Base-by-base conservation (phyloP, 768 basidiomycete genomes). In the Gloeostereum incarnatum region DNA sequence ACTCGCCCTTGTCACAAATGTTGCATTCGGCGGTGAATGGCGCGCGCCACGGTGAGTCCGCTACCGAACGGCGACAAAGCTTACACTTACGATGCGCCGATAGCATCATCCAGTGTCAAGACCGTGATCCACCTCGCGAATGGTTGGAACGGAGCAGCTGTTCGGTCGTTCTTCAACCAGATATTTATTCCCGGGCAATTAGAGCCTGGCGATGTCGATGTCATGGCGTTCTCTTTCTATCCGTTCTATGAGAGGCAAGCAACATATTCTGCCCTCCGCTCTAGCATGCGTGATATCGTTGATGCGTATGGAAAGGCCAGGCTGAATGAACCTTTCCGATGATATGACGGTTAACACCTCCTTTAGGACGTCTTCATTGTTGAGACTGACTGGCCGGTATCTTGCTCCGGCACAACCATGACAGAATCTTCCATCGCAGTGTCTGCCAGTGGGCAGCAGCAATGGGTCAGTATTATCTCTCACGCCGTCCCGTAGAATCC, bases 151-250 rank as follows among this genome's bases (percentile, higher is more conserved):
- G 59, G 52, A 27, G 40, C 54, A 17, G 58, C 56, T 2, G 60
- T 73, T 31, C 54, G 54, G 39, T 73, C 59, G 27, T 79, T 72
- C 53, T 81, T 63, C 52, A 56, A 59, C 23, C 57, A 63, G 14
- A 66, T 78, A 33, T 75, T 77, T 56, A 63, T 69, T 31, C 54
- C 63, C 0, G 77, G 77, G 5, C 59, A 73, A 46, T 55, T 80
- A 25, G 53, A 66, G 10, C 55, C 62, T 1, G 46, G 55, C 18
- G 73, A 78, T 41, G 57, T 78, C 32, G 78, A 79, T 47, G 58
- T 75, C 40, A 62, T 78, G 49, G 76, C 73, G 16, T 73, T 80
- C 52, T 78, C 75, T 8, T 77, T 77, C 58, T 80, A 79, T 46
- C 77, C 77, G 1, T 79, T 76, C 59, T 78, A 78, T 46, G 71